Evolutionary conservation across 805 yeast species (phyloP).

Genomic region (Priceomyces castillae): DNA sequence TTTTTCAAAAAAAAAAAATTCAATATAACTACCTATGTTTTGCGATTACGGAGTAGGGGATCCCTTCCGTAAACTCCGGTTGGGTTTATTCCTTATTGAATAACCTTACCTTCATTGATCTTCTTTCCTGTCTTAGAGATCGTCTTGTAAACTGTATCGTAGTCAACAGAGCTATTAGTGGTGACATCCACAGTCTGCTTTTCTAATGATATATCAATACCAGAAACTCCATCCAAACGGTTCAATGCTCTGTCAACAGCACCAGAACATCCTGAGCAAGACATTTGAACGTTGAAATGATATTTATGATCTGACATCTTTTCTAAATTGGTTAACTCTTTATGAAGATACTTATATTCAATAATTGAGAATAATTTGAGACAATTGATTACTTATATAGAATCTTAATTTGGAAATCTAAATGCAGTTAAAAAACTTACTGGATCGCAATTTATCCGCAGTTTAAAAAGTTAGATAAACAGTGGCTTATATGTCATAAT

Average conservation of each 20-base stretch:
- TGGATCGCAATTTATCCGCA: too few species aligned
- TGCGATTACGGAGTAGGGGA: too few species aligned
- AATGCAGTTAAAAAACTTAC: too few species aligned
- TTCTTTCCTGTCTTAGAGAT: slow-evolving; percentile 91
- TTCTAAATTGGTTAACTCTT: slow-evolving; percentile 1
- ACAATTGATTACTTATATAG: not conserved
- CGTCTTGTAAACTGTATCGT: slow-evolving; percentile 75
- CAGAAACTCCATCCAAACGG: slow-evolving; percentile 69
- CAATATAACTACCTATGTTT: too few species aligned
- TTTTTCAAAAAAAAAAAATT: too few species aligned
- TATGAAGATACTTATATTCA: too few species aligned
- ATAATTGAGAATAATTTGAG: too few species aligned
- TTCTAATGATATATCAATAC: slow-evolving; percentile 72
- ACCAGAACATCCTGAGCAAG: slow-evolving; percentile 83
- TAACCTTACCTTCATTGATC: slow-evolving; percentile 60
- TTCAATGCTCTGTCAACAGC: slow-evolving; percentile 79
- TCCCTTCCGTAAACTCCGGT: too few species aligned
- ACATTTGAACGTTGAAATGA: slow-evolving; percentile 79
- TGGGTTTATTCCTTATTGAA: slow-evolving; percentile 34
- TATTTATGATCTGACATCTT: slow-evolving; percentile 56
- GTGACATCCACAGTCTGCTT: slow-evolving; percentile 79
- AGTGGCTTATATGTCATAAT: too few species aligned
- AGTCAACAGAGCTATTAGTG: slow-evolving; percentile 52
- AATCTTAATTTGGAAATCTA: too few species aligned
- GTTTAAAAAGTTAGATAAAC: too few species aligned